Evolutionary conservation across 306 rosid species (phyloP).

Genomic region (Acacia crassicarpa): DNA sequence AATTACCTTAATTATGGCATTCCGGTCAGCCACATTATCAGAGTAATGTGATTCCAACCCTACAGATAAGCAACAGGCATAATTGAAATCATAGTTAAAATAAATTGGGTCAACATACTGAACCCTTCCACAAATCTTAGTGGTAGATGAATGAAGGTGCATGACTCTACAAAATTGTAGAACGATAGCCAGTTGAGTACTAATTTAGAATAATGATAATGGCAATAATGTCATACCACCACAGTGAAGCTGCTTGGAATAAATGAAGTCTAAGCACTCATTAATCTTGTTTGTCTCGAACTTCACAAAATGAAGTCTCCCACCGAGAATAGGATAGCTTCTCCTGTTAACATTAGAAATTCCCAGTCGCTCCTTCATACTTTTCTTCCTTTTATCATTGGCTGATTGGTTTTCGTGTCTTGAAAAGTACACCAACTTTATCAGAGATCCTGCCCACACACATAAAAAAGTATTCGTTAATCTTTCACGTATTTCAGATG

Average conservation of each 20-base stretch:
- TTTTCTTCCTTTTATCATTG: slow-evolving; percentile 76
- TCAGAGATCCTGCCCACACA: slow-evolving; percentile 76
- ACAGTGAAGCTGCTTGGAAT: slow-evolving; percentile 90
- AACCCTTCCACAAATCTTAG: slow-evolving; percentile 6
- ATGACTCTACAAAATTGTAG: slow-evolving; percentile 8
- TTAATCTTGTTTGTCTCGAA: slow-evolving; percentile 90
- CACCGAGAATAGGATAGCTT: slow-evolving; percentile 96
- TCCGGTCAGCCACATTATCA: slow-evolving; percentile 49
- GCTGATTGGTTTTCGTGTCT: slow-evolving; percentile 73
- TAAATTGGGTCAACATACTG: not conserved
- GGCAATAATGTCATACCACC: slow-evolving; percentile 74
- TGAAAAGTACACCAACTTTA: slow-evolving; percentile 96
- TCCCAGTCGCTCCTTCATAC: slow-evolving; percentile 68
- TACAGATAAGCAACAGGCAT: slow-evolving; percentile 22
- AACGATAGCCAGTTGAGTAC: slow-evolving; percentile 7
- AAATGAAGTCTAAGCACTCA: slow-evolving; percentile 91
- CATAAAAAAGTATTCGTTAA: slow-evolving; percentile 9
- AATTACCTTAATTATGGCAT: slow-evolving; percentile 84
- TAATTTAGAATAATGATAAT: slow-evolving; percentile 1
- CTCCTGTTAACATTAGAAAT: slow-evolving; percentile 74
- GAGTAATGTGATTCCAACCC: slow-evolving; percentile 71
- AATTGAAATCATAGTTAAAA: not conserved
- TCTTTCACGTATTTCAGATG: slow-evolving; percentile 6
- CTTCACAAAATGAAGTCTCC: slow-evolving; percentile 99
- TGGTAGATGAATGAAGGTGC: slow-evolving; percentile 15